Evolutionary conservation across 495 filamentous ascomycete species (phyloP).

Genomic region (Penicillium argentinense): DNA sequence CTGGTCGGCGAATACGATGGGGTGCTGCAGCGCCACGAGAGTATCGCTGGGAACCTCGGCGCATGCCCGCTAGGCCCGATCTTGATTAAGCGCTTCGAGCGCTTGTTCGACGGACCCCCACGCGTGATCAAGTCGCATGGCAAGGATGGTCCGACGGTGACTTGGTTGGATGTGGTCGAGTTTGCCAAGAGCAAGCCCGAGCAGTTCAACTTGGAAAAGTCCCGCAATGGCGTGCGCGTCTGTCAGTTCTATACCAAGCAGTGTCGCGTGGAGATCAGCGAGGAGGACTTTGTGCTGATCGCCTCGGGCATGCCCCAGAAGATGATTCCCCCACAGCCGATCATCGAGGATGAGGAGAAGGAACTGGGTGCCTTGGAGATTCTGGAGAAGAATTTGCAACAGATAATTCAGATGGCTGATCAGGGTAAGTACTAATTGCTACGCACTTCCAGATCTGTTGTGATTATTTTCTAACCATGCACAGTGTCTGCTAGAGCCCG

Average conservation of each 20-base stretch:
- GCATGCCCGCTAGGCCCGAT: constrained; percentile 80
- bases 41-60: constrained; percentile 79
- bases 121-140: constrained; percentile 64
- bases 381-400: constrained; percentile 69
- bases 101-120: constrained; percentile 79
- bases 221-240: constrained; percentile 62
- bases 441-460: not conserved
- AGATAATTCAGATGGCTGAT: constrained; percentile 78
- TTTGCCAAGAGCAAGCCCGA: constrained; percentile 78
- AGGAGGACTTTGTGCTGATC: constrained; percentile 83
- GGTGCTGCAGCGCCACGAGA: constrained; percentile 81
- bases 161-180: constrained; percentile 82
- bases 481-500: constrained; percentile 73
- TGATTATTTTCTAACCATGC: not conserved
- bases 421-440: constrained; percentile 62
- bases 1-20: constrained; percentile 79
- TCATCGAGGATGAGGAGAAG: constrained; percentile 82
- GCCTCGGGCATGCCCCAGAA: constrained; percentile 78
- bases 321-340: constrained; percentile 78
- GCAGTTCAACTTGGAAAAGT: constrained; percentile 73
- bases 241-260: constrained; percentile 83
- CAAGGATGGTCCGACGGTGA: constrained; percentile 61
- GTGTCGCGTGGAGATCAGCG: constrained; percentile 78
- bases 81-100: constrained; percentile 80
- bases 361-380: constrained; percentile 83